These are phyloP conservation scores for Sparassis latifolia DNA, from an alignment of 1,284 basidiomycete species.

Conservation along the genomic window DNA sequence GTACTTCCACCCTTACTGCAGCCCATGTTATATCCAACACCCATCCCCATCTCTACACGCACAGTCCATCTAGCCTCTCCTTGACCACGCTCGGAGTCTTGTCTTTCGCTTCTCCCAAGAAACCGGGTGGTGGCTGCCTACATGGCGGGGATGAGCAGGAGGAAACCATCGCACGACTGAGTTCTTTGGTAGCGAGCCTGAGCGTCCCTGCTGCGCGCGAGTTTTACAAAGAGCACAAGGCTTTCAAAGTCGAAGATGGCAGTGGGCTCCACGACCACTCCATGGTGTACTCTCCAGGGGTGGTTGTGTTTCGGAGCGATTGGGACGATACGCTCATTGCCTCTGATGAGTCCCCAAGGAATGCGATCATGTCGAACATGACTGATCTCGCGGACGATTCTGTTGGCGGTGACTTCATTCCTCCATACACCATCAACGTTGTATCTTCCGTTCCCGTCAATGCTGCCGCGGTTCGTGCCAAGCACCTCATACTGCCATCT, in stretches of 20 bases:
- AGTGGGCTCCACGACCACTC: constrained; percentile 39
- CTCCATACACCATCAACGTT: constrained; percentile 39
- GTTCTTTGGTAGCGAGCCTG: constrained; percentile 38
- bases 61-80: constrained; percentile 11
- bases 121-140: constrained; percentile 40
- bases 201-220: constrained; percentile 29
- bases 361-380: constrained; percentile 4
- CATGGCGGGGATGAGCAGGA: constrained; percentile 43
- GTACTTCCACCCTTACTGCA: constrained; percentile 27
- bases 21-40: constrained; percentile 23
- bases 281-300: constrained; percentile 43
- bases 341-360: constrained; percentile 4
- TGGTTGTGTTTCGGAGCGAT: constrained; percentile 43
- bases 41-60: constrained; percentile 13
- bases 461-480: constrained; percentile 34
- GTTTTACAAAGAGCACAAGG: constrained; percentile 39
- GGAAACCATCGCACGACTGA: constrained; percentile 37
- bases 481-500: constrained; percentile 29
- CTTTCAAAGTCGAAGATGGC: constrained; percentile 27
- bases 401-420: constrained; percentile 28
- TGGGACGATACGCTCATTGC: constrained; percentile 17
- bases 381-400: constrained; percentile 16
- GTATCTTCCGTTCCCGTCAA: constrained; percentile 41
- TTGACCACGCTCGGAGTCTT: constrained; percentile 35
- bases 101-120: constrained; percentile 40